Base-by-base conservation (phyloP, 352 stramenopile genomes). In the Bremia lactucae region DNA sequence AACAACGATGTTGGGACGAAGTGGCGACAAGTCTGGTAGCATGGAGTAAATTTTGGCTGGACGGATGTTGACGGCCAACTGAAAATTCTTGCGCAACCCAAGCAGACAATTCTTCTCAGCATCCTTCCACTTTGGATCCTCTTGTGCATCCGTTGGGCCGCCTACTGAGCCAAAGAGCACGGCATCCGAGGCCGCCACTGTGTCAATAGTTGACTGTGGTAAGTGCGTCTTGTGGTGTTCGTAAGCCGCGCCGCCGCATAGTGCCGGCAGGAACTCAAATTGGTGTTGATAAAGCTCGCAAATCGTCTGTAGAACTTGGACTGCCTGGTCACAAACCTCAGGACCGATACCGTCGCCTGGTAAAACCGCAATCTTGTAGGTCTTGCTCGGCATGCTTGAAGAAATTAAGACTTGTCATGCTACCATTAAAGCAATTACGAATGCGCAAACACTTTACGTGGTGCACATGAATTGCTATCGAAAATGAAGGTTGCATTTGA, bases 301-400 rank as follows among this genome's bases (percentile, higher is more conserved):
- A 6, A 96, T 61, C 3, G 87, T 81, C 42, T 75, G 46, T 8
- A 98, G 69, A 22, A 96, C 94, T 9, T 80, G 68, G 44, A 97
- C 90, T 23, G 92, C 96, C 42, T 97, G 87, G 14, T 58, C 65
- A 45, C 95, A 98, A 26, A 99, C 97, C 71, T 99, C 96, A 6
- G 96, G 96, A n/a, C 96, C 96, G 63, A 98, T 98, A 45, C 96
- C 96, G 72, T 99, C 96, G 45, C 96, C 96, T 0, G 95, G 81
- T 16, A 98, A 80, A 42, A 98, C 74, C 8, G 95, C 97, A 48
- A 99, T 94, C 57, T 86, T 84, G 62, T 82, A 65, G 14, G 59
- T 71, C 45, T 64, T 66, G 29, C 48, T 46, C 37, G 26, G 38
- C 40, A 46, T 46, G n/a, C 5, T 4, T 10, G 15, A 34, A 34